phyloP scores from a whole-genome alignment of 116 monocot species.

The Iris pallida region DNA sequence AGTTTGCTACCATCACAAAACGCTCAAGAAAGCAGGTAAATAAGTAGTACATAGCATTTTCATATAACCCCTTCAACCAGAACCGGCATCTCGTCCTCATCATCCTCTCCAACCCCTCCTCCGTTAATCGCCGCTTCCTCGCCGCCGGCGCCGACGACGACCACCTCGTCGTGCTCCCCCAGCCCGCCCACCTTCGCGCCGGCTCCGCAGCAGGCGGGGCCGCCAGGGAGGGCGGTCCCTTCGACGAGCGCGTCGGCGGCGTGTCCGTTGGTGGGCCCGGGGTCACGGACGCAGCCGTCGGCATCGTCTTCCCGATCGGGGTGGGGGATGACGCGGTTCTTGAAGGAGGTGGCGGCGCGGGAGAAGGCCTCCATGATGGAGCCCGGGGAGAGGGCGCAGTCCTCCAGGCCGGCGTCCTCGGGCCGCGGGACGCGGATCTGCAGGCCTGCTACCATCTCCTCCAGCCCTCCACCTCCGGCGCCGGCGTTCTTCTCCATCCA shows the following conservation, averaged over 20 bases:
- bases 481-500: too few relatives aligned
- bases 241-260: conserved; percentile 19
- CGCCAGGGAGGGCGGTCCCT: background rate
- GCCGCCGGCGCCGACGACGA: conserved; percentile 5
- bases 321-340: conserved; percentile 8
- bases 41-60: background rate
- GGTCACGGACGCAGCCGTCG: conserved; percentile 30
- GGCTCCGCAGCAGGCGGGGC: background rate
- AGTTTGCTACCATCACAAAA: too few relatives aligned
- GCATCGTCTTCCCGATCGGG: background rate
- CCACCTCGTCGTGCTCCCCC: conserved; percentile 4
- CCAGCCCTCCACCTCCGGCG: background rate
- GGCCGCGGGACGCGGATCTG: conserved; percentile 50
- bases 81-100: background rate
- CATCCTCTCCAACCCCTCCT: background rate
- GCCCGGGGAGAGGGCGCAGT: conserved; percentile 75
- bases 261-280: conserved; percentile 30
- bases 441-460: conserved; percentile 4
- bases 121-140: background rate
- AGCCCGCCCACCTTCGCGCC: background rate
- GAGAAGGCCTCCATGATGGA: conserved; percentile 87
- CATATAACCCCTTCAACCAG: conserved; percentile 4
- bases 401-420: conserved; percentile 92
- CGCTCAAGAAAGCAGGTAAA: too few relatives aligned
- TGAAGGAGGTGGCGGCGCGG: conserved; percentile 50